Evolutionary conservation across 352 stramenopile genomes (phyloP), one percentile per base, ranked within the genome.

Genomic region (Pythium rhizo-oryzae): DNA sequence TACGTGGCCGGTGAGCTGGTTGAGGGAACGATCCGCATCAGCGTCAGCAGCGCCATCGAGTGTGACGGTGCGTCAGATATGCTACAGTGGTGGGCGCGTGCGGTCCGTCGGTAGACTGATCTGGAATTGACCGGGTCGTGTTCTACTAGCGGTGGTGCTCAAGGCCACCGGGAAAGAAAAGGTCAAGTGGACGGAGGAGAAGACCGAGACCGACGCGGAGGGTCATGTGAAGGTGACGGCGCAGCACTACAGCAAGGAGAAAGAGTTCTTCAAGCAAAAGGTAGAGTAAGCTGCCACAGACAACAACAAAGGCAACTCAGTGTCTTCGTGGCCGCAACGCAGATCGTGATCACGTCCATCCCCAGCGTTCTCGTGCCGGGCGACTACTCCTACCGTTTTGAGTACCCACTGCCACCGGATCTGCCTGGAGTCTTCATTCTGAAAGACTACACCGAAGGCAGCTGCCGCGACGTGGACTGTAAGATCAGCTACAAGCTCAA

Each of bases 261-360:
- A 85, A 43, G 75, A 83, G 35, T 88, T 92, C 57, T 90, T 90
- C 70, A 88, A 89, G 55, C 69, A 90, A 68, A 89, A 88, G 50
- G 77, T 82, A 13, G 5, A 24, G 12, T 15, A 4, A 41, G 6
- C 35, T 41, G 1, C 8, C 12, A 41, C 12, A 41, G 28, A 33
- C 28, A 33, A 7, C 28, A 3, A 33, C 28, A 6, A 6, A 33
- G 28, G 6, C 28, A 33, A 33, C 55, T 13, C 13, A 13, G 24
- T 18, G 28, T 33, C 28, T 6, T 33, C 28, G 28, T 33, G 28
- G 28, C 28, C 28, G 28, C 28, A 33, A 33, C 19, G 9, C n/a
- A 80, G 74, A 74, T 81, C 16, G 65, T 78, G 8, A 51, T 81
- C 37, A 59, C 16, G 7, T 66, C 71, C 6, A 53, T 77, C 9